Conservation (phyloP, 352 stramenopile genomes). For the Phytophthora agathidicida region DNA sequence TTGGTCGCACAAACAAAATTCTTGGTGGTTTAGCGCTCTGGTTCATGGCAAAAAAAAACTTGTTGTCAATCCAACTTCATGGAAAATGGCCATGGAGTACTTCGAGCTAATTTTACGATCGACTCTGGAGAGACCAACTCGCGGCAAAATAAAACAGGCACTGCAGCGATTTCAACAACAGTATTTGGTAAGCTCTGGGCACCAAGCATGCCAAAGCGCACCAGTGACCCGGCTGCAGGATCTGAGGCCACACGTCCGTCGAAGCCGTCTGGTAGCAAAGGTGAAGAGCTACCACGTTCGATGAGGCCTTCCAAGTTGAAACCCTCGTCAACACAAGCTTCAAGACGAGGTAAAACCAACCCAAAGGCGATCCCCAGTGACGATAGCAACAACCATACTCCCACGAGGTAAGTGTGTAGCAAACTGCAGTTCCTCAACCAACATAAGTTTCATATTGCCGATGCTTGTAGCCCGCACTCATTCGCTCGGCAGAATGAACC, state of each 20-base stretch:
- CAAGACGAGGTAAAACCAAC: constrained; percentile 18
- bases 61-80: too few species aligned
- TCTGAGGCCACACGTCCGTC: constrained; percentile 16
- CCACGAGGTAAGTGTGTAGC: constrained; percentile 13
- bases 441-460: neutral
- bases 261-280: constrained; percentile 17
- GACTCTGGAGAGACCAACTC: too few species aligned
- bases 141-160: too few species aligned
- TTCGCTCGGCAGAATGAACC: constrained; percentile 36
- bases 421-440: neutral
- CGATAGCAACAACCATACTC: constrained; percentile 19
- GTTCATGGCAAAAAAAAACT: constrained; percentile 19
- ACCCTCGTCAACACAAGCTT: neutral
- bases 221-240: neutral
- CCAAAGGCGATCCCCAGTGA: neutral
- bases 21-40: constrained; percentile 24
- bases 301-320: constrained; percentile 14
- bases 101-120: constrained; percentile 9
- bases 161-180: too few species aligned
- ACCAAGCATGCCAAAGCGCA: constrained; percentile 22
- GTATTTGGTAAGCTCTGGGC: neutral
- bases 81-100: too few species aligned
- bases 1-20: constrained; percentile 35
- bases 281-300: constrained; percentile 8
- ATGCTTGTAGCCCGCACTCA: constrained; percentile 25